A percentile compares a stretch with the other conserved stretches of the same genome.
phyloP scores from a whole-genome alignment of 1,139 yeast genomes.

The Magnusiomyces ingens region DNA sequence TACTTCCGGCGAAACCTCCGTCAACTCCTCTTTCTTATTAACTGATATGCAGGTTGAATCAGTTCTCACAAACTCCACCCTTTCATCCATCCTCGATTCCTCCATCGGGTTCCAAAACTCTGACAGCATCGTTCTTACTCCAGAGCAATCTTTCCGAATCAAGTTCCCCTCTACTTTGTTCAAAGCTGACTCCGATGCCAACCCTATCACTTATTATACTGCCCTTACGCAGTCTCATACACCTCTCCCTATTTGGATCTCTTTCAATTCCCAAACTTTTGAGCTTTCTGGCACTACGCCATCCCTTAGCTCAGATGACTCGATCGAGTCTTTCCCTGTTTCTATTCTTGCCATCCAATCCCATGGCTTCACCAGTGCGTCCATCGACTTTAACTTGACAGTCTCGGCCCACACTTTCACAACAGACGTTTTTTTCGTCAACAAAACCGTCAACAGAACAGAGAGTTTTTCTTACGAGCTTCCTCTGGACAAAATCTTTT shows the following conservation, averaged over 20 bases:
- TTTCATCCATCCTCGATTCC: neutral
- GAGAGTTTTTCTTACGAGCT: slow-evolving; percentile 48
- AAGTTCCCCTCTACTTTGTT: slow-evolving; percentile 49
- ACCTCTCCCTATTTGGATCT: slow-evolving; percentile 86
- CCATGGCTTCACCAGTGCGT: slow-evolving; percentile 66
- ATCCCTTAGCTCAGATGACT: slow-evolving; percentile 70
- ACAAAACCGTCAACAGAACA: slow-evolving; percentile 60
- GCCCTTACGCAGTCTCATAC: slow-evolving; percentile 79
- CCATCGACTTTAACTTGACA: slow-evolving; percentile 59
- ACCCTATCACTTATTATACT: slow-evolving; percentile 58
- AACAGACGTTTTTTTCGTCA: slow-evolving; percentile 43
- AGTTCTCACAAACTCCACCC: no score
- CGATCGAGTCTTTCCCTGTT: slow-evolving; percentile 73
- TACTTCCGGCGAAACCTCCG: slow-evolving; percentile 38
- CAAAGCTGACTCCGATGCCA: slow-evolving; percentile 37
- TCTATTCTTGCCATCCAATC: slow-evolving; percentile 74
- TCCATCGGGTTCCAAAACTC: neutral
- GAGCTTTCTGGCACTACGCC: slow-evolving; percentile 90
- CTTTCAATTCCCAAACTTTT: slow-evolving; percentile 47
- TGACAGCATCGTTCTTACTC: slow-evolving; percentile 65
- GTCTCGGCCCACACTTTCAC: slow-evolving; percentile 86
- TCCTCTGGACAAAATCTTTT: slow-evolving; percentile 52
- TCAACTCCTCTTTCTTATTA: slow-evolving; percentile 53
- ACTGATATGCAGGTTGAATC: slow-evolving; percentile 29
- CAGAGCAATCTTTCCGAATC: slow-evolving; percentile 59